Percentiles rank a stretch among this genome's conserved stretches.
phyloP scores from a whole-genome alignment of 345 rosid species.

The Dovyalis caffra region DNA sequence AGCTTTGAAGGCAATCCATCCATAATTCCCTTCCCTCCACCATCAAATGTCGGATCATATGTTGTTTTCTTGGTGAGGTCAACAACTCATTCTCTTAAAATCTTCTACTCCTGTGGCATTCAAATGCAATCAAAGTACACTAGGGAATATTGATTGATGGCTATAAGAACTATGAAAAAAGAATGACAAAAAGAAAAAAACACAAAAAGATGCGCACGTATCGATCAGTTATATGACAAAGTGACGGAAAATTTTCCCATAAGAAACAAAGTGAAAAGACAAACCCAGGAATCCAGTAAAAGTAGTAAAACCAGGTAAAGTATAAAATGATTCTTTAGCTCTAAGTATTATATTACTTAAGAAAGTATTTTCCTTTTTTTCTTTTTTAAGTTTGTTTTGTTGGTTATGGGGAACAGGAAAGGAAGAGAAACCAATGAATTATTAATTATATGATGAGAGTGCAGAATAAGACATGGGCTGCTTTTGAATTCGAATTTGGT shows the following conservation, averaged over 20 bases:
- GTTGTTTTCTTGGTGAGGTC: constrained; percentile 25
- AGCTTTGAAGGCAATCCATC: constrained; percentile 40
- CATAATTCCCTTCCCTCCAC: constrained; percentile 39
- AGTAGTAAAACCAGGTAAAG: constrained; percentile 29
- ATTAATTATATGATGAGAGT: constrained; percentile 6
- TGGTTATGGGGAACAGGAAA: constrained; percentile 14
- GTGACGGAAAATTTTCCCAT: constrained; percentile 5
- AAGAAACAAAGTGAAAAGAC: constrained; percentile 11
- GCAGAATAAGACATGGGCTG: constrained; percentile 32
- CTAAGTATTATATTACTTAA: constrained; percentile 6
- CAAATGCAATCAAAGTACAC: not conserved
- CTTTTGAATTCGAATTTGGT: not conserved
- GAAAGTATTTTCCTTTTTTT: not conserved
- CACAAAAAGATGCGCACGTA: not conserved
- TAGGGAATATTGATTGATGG: not conserved
- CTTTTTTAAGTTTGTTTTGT: not conserved
- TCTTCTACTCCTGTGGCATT: constrained; percentile 4
- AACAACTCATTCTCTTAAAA: constrained; percentile 14
- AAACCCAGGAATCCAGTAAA: constrained; percentile 44
- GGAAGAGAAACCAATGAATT: constrained; percentile 1
- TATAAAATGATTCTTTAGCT: constrained; percentile 21
- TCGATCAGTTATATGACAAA: constrained; percentile 5
- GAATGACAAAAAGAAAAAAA: no score
- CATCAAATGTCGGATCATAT: constrained; percentile 45
- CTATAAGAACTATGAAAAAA: not conserved